Evolutionary conservation across 139 green algal genomes (phyloP), one percentile per base, ranked within the genome.

Genomic region (Pleodorina starrii): DNA sequence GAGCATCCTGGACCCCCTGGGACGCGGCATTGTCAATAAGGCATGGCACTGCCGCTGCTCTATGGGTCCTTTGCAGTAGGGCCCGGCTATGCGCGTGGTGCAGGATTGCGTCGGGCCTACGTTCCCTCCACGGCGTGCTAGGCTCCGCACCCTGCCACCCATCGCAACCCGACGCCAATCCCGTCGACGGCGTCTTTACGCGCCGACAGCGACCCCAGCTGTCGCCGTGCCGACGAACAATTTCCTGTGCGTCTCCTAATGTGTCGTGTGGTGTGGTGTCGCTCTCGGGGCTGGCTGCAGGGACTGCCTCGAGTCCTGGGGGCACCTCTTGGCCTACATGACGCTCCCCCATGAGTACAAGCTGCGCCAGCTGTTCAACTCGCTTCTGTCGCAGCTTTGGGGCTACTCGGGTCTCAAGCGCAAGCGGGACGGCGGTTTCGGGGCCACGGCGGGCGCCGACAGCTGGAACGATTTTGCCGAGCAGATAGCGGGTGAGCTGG

Each of bases 391-490:
- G 3, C 60, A 77, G 81, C 81, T 87, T n/a, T 87, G 81, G 81
- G 81, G 32, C 25, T 36, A 48, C 54, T 29, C 57, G 19, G 57
- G 79, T 25, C 42, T 78, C n/a, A 87, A 77, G 44, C 81, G 81
- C 27, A 77, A 77, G 60, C 81, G 81, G 1, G 81, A 77, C 9
- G 81, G 42, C 0, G 81, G 81, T 59, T 87, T 77, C n/a, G 81
- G 81, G n/a, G 42, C 81, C n/a, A 77, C 60, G 17, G 81, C 81
- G 42, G 81, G 81, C 1, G 81, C 81, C 19, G 81, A 87, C 60
- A 87, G 81, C 59, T 87, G 81, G 81, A 87, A 77, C 60, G 81
- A 87, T 21, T 87, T 87, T 27, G 81, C 60, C 5, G 81, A 87
- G 81, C 42, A 63, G n/a, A 35, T 77, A 10, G 81, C 81, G 27